phyloP scores from a whole-genome alignment of 768 basidiomycete genomes.

The Amyloporia xantha region DNA sequence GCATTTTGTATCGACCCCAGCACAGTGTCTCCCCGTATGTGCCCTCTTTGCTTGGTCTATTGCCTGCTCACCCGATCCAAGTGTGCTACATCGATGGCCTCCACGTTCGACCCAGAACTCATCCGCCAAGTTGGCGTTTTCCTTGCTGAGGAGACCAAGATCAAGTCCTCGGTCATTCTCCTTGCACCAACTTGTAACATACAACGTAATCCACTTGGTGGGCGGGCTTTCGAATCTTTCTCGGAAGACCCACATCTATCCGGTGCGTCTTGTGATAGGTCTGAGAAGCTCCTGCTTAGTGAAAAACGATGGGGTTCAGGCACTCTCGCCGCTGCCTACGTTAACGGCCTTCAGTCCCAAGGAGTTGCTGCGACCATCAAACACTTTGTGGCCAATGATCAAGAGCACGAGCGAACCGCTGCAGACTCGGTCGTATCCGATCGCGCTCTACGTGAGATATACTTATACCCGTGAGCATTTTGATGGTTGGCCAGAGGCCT shows the following conservation, averaged over 20 bases:
- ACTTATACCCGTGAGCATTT: conserved; percentile 52
- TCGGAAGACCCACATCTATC: conserved; percentile 67
- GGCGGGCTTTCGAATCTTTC: conserved; percentile 64
- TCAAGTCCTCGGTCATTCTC: conserved; percentile 55
- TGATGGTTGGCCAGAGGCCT: background rate
- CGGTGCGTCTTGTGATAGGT: conserved; percentile 36
- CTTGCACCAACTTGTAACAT: conserved; percentile 76
- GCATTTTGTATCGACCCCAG: conserved; percentile 57
- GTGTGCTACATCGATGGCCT: conserved; percentile 66
- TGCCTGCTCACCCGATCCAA: conserved; percentile 16
- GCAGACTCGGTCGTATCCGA: conserved; percentile 58
- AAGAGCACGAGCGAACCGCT: conserved; percentile 64
- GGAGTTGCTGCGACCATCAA: conserved; percentile 69
- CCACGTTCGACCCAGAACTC: conserved; percentile 61
- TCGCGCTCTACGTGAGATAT: conserved; percentile 64
- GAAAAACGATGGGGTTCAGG: conserved; percentile 27
- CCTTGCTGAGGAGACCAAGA: conserved; percentile 58
- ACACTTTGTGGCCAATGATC: conserved; percentile 69
- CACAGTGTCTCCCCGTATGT: conserved; percentile 58
- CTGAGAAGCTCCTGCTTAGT: too few relatives aligned
- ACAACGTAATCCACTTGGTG: conserved; percentile 55
- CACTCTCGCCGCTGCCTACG: conserved; percentile 55
- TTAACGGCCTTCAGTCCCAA: conserved; percentile 59
- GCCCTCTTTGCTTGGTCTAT: background rate
- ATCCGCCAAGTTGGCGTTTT: conserved; percentile 49